These are phyloP conservation scores for Coniochaeta hoffmannii DNA, from an alignment of 2,329 filamentous ascomycete genomes.

Conservation along the genomic window DNA sequence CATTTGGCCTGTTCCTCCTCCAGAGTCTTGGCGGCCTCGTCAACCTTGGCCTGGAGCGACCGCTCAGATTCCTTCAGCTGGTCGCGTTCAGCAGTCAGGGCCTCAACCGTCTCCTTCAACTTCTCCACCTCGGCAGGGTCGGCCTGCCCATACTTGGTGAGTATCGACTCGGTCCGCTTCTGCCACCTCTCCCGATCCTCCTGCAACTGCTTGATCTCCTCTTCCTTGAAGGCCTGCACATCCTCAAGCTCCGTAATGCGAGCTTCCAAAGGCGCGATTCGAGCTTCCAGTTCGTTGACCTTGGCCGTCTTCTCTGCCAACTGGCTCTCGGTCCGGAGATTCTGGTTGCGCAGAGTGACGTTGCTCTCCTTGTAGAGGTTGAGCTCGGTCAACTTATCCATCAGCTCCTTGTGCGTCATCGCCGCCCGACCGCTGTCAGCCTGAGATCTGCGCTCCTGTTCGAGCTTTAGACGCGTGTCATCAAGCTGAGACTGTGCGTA, in stretches of 20 bases:
- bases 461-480: slow-evolving; percentile 78
- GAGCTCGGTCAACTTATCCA: slow-evolving; percentile 91
- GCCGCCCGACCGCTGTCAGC: slow-evolving; percentile 66
- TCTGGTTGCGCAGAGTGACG: slow-evolving; percentile 80
- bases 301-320: slow-evolving; percentile 67
- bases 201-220: slow-evolving; percentile 81
- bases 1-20: slow-evolving; percentile 49
- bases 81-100: slow-evolving; percentile 59
- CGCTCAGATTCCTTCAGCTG: slow-evolving; percentile 40
- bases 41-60: slow-evolving; percentile 45
- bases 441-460: slow-evolving; percentile 76
- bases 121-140: slow-evolving; percentile 90
- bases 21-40: slow-evolving; percentile 42
- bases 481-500: slow-evolving; percentile 84
- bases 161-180: slow-evolving; percentile 89
- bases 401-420: slow-evolving; percentile 78
- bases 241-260: slow-evolving; percentile 78
- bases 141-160: slow-evolving; percentile 91
- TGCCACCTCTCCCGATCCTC: slow-evolving; percentile 93
- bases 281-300: slow-evolving; percentile 64
- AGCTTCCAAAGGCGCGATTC: slow-evolving; percentile 75
- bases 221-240: slow-evolving; percentile 71
- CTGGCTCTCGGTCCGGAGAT: slow-evolving; percentile 68
- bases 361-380: slow-evolving; percentile 96
- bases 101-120: slow-evolving; percentile 69